Base-by-base conservation (phyloP, 179 eudicot genomes). In the Drosera spatulata region DNA sequence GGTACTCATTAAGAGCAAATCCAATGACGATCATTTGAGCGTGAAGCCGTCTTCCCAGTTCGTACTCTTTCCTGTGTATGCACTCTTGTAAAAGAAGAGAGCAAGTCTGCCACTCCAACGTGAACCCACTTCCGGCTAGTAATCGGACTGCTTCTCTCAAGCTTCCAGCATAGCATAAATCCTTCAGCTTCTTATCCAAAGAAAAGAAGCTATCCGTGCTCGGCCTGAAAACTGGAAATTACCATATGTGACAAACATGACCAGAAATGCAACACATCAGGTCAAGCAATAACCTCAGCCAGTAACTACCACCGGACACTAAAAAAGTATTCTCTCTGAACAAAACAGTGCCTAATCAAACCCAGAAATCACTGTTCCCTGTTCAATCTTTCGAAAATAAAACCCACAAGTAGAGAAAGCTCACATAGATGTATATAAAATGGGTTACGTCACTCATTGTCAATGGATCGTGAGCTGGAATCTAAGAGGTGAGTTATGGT, bases 61-160 rank as follows among this genome's bases (percentile, higher is more conserved):
- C 66, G 67, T 71, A 79, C 44, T 60, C 63, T 71, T 76, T 81
- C 60, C 75, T 66, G 63, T 73, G 66, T 66, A 86, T 79, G 78
- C 86, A 84, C 65, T 91, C 98, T 78, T 88, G 96, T 75, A 91
- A 66, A 67, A 91, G 77, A 60, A 91, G 89, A 55, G 88, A 73
- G 78, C 84, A 88, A 42, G 86, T 88, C 45, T 71, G 77, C 56
- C 82, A 72, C 38, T 62, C 66, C 59, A 77, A 83, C 43, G 62
- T 69, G 58, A 60, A 53, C 56, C 67, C 75, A 11, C 82, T 60
- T 72, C 72, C 58, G 70, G 80, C 80, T 69, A 91, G 62, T 68
- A 88, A 57, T 57, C 79, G 63, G 66, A 86, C 63, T 64, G 96
- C 88, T 68, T 91, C 85, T 58, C 62, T 73, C 71, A 88, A 68